phyloP scores from a whole-genome alignment of 306 rosid species.

The Sophora flavescens region DNA sequence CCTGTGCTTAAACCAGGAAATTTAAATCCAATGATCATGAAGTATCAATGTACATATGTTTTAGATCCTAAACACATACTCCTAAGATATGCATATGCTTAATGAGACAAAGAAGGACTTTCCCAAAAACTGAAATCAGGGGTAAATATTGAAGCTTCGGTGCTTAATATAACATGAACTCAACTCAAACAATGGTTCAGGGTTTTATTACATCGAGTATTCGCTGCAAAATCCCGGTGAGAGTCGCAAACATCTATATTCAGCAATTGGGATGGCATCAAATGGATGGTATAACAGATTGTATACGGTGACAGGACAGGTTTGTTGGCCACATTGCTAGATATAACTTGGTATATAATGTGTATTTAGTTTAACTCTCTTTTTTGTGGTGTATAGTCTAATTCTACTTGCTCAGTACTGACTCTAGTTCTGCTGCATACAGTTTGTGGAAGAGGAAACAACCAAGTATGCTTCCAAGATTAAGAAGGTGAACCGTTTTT shows the following conservation, averaged over 20 bases:
- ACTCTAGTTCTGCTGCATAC: constrained; percentile 39
- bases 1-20: background rate
- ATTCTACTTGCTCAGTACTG: constrained; percentile 3
- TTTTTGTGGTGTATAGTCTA: background rate
- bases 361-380: background rate
- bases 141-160: constrained; percentile 3
- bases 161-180: constrained; percentile 3
- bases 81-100: constrained; percentile 18
- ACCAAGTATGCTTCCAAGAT: constrained; percentile 68
- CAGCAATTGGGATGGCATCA: constrained; percentile 91
- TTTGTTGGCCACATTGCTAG: constrained; percentile 36
- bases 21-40: background rate
- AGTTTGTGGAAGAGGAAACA: constrained; percentile 78
- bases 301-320: constrained; percentile 96
- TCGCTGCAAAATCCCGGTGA: constrained; percentile 83
- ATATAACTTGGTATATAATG: background rate
- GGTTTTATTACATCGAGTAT: constrained; percentile 84
- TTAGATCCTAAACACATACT: background rate
- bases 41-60: constrained; percentile 7
- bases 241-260: constrained; percentile 67
- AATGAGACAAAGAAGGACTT: background rate
- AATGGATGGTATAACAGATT: constrained; percentile 93
- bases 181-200: constrained; percentile 51
- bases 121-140: background rate
- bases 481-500: constrained; percentile 60